Evolutionary conservation across 331 rosid genomes (phyloP).

Genomic region (Pyrus hybrid): DNA sequence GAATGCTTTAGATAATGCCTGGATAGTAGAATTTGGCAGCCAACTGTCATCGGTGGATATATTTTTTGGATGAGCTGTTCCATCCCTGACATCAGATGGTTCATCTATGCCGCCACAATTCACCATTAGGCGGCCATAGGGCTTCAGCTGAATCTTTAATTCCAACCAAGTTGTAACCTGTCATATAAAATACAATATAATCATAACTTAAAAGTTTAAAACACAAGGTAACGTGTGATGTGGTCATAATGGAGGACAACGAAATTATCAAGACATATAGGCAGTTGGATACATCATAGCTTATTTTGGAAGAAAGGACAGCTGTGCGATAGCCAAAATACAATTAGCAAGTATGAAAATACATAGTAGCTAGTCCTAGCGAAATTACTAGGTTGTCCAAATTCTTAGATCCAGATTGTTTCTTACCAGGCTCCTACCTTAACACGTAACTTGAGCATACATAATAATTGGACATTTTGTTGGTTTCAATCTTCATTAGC

Average conservation of each 20-base stretch:
- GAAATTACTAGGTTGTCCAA: neutral
- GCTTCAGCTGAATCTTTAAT: conserved; percentile 48
- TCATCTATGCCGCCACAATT: conserved; percentile 78
- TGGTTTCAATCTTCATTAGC: neutral
- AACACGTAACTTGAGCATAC: neutral
- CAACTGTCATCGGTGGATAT: conserved; percentile 36
- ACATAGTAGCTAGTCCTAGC: neutral
- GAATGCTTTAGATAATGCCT: conserved; percentile 65
- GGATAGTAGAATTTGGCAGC: conserved; percentile 46
- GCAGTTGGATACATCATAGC: neutral
- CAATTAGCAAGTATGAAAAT: neutral
- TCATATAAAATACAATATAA: conserved; percentile 6
- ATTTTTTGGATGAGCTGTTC: conserved; percentile 10
- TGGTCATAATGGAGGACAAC: neutral
- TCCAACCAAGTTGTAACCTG: conserved; percentile 75
- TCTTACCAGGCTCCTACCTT: neutral
- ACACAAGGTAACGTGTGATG: neutral
- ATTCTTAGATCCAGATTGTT: neutral
- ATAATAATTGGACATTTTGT: neutral
- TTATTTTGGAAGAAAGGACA: neutral
- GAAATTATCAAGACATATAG: neutral
- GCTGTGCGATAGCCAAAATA: neutral
- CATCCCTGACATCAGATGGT: conserved; percentile 27
- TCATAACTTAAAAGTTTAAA: neutral
- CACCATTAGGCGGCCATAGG: conserved; percentile 79